Percentiles rank a stretch among this genome's conserved stretches.
Evolutionary conservation across 345 rosid genomes (phyloP).

Genomic region (Firmiana major): DNA sequence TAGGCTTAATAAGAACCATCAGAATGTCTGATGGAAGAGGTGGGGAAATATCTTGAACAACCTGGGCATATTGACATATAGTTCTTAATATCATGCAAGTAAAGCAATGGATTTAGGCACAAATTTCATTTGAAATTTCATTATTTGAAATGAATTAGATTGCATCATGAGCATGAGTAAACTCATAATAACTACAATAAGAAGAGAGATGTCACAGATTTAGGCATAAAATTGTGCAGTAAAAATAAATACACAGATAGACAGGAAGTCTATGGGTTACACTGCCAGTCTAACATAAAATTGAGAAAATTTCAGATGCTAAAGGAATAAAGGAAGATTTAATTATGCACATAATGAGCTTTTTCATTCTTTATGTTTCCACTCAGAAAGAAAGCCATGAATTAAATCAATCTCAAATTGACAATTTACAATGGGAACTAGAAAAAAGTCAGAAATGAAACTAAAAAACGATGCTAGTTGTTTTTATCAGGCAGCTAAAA

Average conservation of each 20-base stretch:
- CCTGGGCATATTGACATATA: conserved; percentile 35
- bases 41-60: conserved; percentile 81
- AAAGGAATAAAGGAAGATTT: background rate
- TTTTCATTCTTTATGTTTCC: background rate
- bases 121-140: background rate
- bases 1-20: conserved; percentile 89
- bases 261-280: background rate
- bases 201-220: background rate
- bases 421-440: background rate
- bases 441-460: background rate
- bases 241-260: background rate
- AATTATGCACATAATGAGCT: background rate
- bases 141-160: background rate
- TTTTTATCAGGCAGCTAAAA: background rate
- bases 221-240: background rate
- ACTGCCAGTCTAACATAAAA: background rate
- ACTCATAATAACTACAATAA: background rate
- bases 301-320: background rate
- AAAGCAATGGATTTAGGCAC: background rate
- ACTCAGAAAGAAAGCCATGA: background rate
- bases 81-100: conserved; percentile 11
- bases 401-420: background rate
- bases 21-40: conserved; percentile 67
- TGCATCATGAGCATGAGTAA: background rate
- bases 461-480: background rate